phyloP scores from a whole-genome alignment of 768 basidiomycete genomes.

The Lactifluus piperatus region DNA sequence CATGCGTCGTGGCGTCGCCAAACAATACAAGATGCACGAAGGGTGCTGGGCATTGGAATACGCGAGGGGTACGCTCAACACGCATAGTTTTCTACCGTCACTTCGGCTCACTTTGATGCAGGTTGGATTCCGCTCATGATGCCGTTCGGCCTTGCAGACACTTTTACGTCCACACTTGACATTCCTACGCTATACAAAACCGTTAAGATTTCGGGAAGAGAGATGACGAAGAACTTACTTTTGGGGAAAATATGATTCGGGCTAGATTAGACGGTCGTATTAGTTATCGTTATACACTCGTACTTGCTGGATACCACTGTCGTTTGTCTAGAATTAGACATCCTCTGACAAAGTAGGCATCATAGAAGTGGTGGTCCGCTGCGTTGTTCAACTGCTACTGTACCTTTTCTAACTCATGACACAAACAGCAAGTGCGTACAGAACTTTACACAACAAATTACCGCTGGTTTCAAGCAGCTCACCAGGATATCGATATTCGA shows the following conservation, averaged over 20 bases:
- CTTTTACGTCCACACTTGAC: constrained; percentile 83
- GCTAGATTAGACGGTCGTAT: background rate
- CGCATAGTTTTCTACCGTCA: background rate
- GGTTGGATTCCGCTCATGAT: constrained; percentile 98
- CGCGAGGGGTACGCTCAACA: constrained; percentile 55
- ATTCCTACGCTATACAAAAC: constrained; percentile 75
- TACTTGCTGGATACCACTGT: background rate
- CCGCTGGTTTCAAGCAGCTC: background rate
- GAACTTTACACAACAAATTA: background rate
- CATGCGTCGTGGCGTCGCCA: constrained; percentile 71
- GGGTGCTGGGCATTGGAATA: constrained; percentile 96
- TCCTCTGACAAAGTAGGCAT: too few species aligned
- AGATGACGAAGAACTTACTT: constrained; percentile 75
- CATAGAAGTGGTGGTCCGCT: background rate
- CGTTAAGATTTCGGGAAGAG: constrained; percentile 63
- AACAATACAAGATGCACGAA: constrained; percentile 98
- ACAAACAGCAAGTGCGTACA: too few species aligned
- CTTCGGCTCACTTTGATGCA: constrained; percentile 26
- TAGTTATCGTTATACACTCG: background rate
- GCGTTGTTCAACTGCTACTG: background rate
- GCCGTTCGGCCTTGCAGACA: constrained; percentile 88
- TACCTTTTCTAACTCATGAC: too few species aligned
- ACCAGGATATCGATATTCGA: too few species aligned
- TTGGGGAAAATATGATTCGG: constrained; percentile 70
- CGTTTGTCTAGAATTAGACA: too few species aligned